Evolutionary conservation across 768 basidiomycete genomes (phyloP), one percentile per base, ranked within the genome.

Genomic region (Coprinellus aureogranulatus): DNA sequence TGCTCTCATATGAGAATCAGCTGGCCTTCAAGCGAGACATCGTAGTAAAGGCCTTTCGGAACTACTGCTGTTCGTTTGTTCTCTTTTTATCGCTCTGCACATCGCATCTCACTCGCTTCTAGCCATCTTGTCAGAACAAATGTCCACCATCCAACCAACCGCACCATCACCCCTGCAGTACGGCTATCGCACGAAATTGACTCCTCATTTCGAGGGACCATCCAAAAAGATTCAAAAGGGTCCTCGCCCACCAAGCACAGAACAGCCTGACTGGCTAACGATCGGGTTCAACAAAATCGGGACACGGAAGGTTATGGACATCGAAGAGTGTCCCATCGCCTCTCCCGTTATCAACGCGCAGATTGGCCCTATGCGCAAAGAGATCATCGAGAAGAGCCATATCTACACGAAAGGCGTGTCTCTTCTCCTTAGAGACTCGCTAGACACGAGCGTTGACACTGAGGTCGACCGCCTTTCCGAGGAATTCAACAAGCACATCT

Each of bases 321-420:
- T 98, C 57, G 96, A 98, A 89, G 94, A 96, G 72, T 97, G 94
- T 66, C 90, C 93, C 0, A 94, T 98, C 46, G 92, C 92, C 0
- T 93, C 94, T 0, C 78, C 85, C 0, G 80, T 89, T 2, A 78
- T 98, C 55, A 94, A 95, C 65, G 71, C 82, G 47, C 84, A 85
- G 2, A 74, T 92, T 39, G 71, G 73, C 0, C 72, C 77, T 2
- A 83, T 89, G 34, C 79, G 94, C 6, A 76, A 82, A 39, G 75
- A 84, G 41, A 86, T 96, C 52, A 77, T 85, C 70, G 77, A 82
- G 92, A 90, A 89, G 45, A 88, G 94, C 34, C 76, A 81, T 64
- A 81, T 80, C 2, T 98, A 91, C 78, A 89, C 89, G 65, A 86
- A 84, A 53, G 94, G 94, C 14, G 94, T 92, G 2, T 96, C 95